Evolutionary conservation across 176 grass and related monocot species (phyloP).

Genomic region (Zoysia japonica): DNA sequence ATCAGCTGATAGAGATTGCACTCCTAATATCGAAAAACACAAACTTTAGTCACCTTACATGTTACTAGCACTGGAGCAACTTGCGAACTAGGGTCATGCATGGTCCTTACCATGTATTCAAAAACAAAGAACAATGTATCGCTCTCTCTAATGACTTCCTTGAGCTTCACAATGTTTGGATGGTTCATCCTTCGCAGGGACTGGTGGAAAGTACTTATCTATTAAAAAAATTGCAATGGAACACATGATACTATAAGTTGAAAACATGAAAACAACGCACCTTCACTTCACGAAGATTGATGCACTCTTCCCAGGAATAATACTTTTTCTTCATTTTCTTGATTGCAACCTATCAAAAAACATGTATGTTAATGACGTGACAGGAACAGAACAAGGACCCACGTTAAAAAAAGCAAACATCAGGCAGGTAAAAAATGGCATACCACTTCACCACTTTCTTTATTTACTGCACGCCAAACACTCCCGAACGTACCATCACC

Average conservation of each 20-base stretch:
- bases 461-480: slow-evolving; percentile 93
- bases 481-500: slow-evolving; percentile 97
- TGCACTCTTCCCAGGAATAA: slow-evolving; percentile 94
- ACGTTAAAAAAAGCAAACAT: slow-evolving; percentile 16
- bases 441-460: slow-evolving; percentile 93
- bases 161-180: slow-evolving; percentile 98
- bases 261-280: slow-evolving; percentile 41
- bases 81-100: slow-evolving; percentile 9
- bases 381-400: background rate
- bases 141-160: slow-evolving; percentile 97
- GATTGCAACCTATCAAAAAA: slow-evolving; percentile 72
- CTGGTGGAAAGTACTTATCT: slow-evolving; percentile 42
- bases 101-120: slow-evolving; percentile 90
- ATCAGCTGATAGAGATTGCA: slow-evolving; percentile 98
- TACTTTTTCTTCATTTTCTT: slow-evolving; percentile 99
- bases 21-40: slow-evolving; percentile 54
- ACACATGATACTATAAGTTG: slow-evolving; percentile 18
- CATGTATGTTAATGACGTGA: slow-evolving; percentile 8
- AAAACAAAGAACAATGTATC: slow-evolving; percentile 92
- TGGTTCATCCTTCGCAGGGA: slow-evolving; percentile 91
- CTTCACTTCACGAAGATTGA: slow-evolving; percentile 99
- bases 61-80: background rate
- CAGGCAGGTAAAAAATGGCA: slow-evolving; percentile 31
- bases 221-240: slow-evolving; percentile 14
- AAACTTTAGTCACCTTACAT: slow-evolving; percentile 13